phyloP scores from a whole-genome alignment of 2,329 filamentous ascomycete genomes.

The Zymoseptoria pseudotritici region DNA sequence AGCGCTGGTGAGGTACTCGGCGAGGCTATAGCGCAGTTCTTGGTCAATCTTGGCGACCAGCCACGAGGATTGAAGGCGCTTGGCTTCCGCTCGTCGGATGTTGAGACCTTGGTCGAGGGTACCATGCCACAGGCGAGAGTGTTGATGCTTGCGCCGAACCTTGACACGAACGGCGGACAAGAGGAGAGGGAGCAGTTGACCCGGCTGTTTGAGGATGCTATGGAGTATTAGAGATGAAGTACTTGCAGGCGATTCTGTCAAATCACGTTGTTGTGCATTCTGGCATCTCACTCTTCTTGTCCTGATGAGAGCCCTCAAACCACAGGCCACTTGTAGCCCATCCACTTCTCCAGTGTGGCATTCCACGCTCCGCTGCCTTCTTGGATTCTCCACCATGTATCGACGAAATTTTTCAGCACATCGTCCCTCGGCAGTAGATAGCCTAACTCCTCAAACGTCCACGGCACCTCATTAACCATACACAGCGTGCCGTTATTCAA shows the following conservation, averaged over 20 bases:
- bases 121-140: conserved; percentile 89
- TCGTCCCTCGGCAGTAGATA: conserved; percentile 2
- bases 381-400: neutral
- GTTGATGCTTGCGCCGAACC: conserved; percentile 78
- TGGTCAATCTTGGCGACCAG: conserved; percentile 80
- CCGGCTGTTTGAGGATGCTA: conserved; percentile 41
- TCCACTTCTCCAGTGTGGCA: neutral
- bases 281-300: no score
- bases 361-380: neutral
- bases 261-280: no score
- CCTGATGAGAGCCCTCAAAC: neutral
- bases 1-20: conserved; percentile 81
- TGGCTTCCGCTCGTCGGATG: conserved; percentile 67
- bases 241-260: neutral
- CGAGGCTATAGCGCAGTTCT: conserved; percentile 74
- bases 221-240: conserved; percentile 31
- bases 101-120: conserved; percentile 82
- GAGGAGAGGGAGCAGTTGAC: conserved; percentile 44
- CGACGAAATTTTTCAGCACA: conserved; percentile 1
- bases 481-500: conserved; percentile 1
- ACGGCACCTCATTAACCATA: conserved; percentile 3
- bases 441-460: conserved; percentile 5
- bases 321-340: neutral
- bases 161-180: conserved; percentile 46
- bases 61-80: conserved; percentile 76